Evolutionary conservation across 2,329 filamentous ascomycete species (phyloP), one percentile per base, ranked within the genome.

Genomic region (Aspergillus ibericus): DNA sequence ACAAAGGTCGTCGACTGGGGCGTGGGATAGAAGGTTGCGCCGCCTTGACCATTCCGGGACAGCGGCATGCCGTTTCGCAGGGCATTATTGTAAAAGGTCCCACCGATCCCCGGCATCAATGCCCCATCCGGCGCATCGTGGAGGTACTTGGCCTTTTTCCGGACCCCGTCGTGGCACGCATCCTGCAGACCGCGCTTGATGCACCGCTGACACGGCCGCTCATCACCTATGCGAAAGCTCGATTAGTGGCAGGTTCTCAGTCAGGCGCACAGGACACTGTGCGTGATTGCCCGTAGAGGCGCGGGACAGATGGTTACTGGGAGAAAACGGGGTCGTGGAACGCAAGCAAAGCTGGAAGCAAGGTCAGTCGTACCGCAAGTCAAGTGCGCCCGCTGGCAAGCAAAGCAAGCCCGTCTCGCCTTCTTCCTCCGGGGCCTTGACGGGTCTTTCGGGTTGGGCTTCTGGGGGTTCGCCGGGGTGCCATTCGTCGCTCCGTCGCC

Each of bases 91-190:
- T 77, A 77, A 61, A 70, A 84, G 69, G 89, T 91, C 68, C 86
- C 89, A 62, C 88, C 88, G 49, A 95, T 83, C 42, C 95, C 92
- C n/a, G 93, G 91, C 72, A 93, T 85, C 62, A 97, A 82, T 47
- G 92, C 92, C 73, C 96, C 92, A 53, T 92, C 87, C 35, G 93
- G 93, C 25, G 93, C 92, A 82, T 98, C 95, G 72, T 98, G 93
- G 57, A 99, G 89, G 75, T 99, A 99, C 76, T 99, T 99, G 53
- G 95, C 95, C 83, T 98, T 99, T 78, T 99, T 99, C 63, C 95
- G 89, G 53, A 98, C 92, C 55, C 95, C 95, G 72, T 99, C 95
- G 75, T 96, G 92, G 72, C 95, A 99, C 61, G 87, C 87, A 73
- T 96, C 92, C 69, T 92, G 90, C 20, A 98, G 85, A 47, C 92